A percentile compares a stretch with the other conserved stretches of the same genome.
These are phyloP conservation scores for Lachnellula occidentalis DNA, from an alignment of 2,329 filamentous ascomycete species.

Conservation along the genomic window DNA sequence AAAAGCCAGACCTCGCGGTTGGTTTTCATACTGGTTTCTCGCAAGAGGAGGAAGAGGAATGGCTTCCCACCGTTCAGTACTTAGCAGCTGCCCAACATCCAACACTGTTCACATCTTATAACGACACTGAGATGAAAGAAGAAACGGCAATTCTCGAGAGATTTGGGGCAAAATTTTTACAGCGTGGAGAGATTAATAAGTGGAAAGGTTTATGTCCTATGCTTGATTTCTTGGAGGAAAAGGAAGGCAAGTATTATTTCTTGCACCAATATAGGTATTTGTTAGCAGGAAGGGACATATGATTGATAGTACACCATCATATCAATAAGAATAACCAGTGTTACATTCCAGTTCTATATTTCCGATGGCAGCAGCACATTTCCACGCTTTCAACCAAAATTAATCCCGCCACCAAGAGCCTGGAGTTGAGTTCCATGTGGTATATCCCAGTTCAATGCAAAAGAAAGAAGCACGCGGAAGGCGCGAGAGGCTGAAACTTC, in stretches of 20 bases:
- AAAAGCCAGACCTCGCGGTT: slow-evolving; percentile 14
- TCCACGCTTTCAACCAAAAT: too few relatives aligned
- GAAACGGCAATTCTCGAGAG: slow-evolving; percentile 7
- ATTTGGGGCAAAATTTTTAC: slow-evolving; percentile 7
- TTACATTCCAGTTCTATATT: neutral
- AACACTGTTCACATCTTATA: slow-evolving; percentile 18
- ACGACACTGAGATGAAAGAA: slow-evolving; percentile 15
- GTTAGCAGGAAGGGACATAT: neutral
- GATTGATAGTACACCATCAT: neutral
- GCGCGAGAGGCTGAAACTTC: too few relatives aligned
- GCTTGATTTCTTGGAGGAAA: slow-evolving; percentile 11
- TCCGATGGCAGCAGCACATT: neutral
- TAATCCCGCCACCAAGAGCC: neutral
- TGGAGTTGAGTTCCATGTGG: neutral
- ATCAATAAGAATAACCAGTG: neutral
- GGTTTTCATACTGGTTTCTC: slow-evolving; percentile 16
- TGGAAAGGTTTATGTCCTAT: slow-evolving; percentile 15
- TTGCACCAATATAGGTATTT: slow-evolving; percentile 18
- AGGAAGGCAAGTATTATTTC: slow-evolving; percentile 10
- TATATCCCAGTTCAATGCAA: neutral
- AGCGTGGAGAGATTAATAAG: slow-evolving; percentile 11
- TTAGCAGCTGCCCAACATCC: slow-evolving; percentile 5
- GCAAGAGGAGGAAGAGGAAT: slow-evolving; percentile 5
- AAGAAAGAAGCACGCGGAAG: neutral
- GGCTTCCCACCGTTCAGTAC: slow-evolving; percentile 12